These are phyloP conservation scores for Fraxinus floribunda DNA, from an alignment of 305 asterid genomes.

Conservation along the genomic window DNA sequence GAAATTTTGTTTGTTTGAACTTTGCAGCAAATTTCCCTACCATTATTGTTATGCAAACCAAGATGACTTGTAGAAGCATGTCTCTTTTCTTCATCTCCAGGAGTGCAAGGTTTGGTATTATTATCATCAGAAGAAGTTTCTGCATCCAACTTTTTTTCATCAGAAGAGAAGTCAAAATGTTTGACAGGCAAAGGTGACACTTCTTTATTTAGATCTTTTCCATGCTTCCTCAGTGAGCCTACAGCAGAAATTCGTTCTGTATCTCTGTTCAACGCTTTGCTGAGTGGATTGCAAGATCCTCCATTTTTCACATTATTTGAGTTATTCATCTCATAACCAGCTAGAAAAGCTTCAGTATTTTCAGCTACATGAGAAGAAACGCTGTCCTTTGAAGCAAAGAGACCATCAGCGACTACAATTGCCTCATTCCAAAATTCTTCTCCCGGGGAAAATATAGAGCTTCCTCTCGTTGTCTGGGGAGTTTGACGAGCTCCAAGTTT, in stretches of 20 bases:
- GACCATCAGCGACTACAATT: slow-evolving; percentile 82
- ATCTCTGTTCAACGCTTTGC: slow-evolving; percentile 27
- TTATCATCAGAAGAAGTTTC: slow-evolving; percentile 36
- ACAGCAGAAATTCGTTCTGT: slow-evolving; percentile 36
- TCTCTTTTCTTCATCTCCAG: slow-evolving; percentile 28
- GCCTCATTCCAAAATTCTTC: slow-evolving; percentile 98
- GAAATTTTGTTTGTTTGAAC: slow-evolving; percentile 31
- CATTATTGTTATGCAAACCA: slow-evolving; percentile 23
- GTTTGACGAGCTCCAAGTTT: slow-evolving; percentile 49
- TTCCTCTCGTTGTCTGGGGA: slow-evolving; percentile 68
- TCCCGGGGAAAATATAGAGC: slow-evolving; percentile 92
- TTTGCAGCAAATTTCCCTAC: slow-evolving; percentile 21
- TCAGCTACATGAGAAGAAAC: slow-evolving; percentile 42
- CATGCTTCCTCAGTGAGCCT: slow-evolving; percentile 40
- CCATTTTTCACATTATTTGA: slow-evolving; percentile 43
- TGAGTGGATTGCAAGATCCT: slow-evolving; percentile 28
- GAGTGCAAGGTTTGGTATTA: slow-evolving; percentile 31
- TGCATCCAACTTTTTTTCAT: slow-evolving; percentile 42
- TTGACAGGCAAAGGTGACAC: slow-evolving; percentile 90
- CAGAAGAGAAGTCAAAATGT: slow-evolving; percentile 84
- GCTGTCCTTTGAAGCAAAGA: slow-evolving; percentile 47
- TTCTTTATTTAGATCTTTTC: slow-evolving; percentile 53
- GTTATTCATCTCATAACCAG: slow-evolving; percentile 34
- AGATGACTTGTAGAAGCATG: slow-evolving; percentile 34
- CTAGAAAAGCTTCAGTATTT: slow-evolving; percentile 34